A percentile compares a stretch with the other conserved stretches of the same genome.
phyloP scores from a whole-genome alignment of 139 green algal genomes.

The Closterium sp. region DNA sequence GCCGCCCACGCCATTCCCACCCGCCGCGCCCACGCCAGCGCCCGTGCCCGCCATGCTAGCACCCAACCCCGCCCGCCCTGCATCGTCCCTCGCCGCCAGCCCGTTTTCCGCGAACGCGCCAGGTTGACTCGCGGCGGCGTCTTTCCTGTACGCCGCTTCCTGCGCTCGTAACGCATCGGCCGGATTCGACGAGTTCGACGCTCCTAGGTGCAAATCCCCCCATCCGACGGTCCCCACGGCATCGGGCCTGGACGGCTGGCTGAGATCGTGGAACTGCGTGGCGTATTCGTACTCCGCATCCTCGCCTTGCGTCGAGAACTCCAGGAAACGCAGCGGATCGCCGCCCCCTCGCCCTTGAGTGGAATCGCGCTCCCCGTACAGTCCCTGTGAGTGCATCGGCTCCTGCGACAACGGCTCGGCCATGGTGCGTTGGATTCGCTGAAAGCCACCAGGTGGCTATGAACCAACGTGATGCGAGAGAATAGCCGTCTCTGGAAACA shows the following conservation, averaged over 20 bases:
- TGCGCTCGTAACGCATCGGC: neutral
- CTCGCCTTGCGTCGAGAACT: slow-evolving; percentile 22
- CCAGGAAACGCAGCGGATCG: slow-evolving; percentile 25
- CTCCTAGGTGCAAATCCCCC: neutral
- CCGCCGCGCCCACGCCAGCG: neutral
- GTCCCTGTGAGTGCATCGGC: neutral
- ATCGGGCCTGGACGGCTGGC: neutral
- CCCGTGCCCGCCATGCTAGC: neutral
- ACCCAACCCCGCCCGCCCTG: neutral
- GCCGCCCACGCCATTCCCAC: neutral
- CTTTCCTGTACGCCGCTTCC: neutral
- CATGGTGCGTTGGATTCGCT: neutral
- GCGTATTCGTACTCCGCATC: slow-evolving; percentile 9
- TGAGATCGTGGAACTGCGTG: neutral
- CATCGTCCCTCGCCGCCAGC: neutral
- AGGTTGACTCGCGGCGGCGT: neutral
- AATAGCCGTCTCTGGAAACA: neutral
- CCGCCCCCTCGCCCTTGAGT: neutral
- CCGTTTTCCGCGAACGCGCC: neutral
- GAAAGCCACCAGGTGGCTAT: neutral
- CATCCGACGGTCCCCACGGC: neutral
- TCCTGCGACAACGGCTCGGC: neutral
- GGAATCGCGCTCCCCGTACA: neutral
- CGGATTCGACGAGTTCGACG: neutral
- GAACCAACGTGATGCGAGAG: neutral